phyloP scores from a whole-genome alignment of 768 basidiomycete genomes.

The Boletus bicolor region DNA sequence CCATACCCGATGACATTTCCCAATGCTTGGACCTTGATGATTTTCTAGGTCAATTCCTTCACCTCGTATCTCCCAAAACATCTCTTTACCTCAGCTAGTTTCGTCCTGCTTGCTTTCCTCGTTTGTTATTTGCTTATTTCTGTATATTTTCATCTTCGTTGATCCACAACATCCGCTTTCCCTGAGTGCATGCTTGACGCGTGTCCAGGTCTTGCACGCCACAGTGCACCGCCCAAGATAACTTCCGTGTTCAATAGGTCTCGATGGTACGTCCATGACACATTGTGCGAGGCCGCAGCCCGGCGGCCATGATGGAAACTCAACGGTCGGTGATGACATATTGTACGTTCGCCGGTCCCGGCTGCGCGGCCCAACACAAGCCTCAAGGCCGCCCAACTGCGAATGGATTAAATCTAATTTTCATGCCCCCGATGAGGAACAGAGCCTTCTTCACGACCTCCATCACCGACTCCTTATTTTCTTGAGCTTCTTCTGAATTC shows the following conservation, averaged over 20 bases:
- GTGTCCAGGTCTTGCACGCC: conserved; percentile 13
- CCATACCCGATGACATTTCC: conserved; percentile 10
- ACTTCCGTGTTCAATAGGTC: conserved; percentile 10
- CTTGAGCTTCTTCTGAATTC: conserved; percentile 4
- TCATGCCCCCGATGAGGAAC: conserved; percentile 9
- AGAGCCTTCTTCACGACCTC: conserved; percentile 1
- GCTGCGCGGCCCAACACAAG: neutral
- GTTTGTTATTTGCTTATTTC: conserved; percentile 15
- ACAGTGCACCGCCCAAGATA: conserved; percentile 11
- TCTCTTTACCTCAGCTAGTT: conserved; percentile 16
- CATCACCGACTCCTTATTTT: conserved; percentile 1
- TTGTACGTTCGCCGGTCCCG: neutral
- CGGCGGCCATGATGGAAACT: neutral
- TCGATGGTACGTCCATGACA: neutral
- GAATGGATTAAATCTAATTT: conserved; percentile 1
- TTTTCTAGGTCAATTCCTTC: conserved; percentile 7
- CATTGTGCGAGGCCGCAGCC: neutral
- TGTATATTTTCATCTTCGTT: conserved; percentile 15
- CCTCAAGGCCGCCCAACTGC: conserved; percentile 11
- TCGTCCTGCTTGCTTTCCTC: conserved; percentile 19
- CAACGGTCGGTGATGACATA: conserved; percentile 2
- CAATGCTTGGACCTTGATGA: conserved; percentile 3
- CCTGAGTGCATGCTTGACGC: conserved; percentile 22
- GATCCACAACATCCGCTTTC: conserved; percentile 10
- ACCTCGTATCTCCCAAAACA: conserved; percentile 5